phyloP scores from a whole-genome alignment of 768 basidiomycete species.

The Mycena venus region DNA sequence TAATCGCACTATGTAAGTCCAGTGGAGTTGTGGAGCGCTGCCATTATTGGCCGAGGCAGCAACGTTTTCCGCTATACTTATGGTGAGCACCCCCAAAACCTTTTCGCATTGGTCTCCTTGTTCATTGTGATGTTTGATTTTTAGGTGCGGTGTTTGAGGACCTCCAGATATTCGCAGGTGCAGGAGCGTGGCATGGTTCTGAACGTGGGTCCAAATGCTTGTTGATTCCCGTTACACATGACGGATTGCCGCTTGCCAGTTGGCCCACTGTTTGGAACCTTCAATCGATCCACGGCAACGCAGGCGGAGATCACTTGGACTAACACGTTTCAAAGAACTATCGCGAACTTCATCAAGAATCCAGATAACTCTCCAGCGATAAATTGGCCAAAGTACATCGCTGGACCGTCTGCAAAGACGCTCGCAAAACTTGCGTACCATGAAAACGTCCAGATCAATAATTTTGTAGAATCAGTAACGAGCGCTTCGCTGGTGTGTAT shows the following conservation, averaged over 20 bases:
- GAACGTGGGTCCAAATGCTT: slow-evolving; percentile 26
- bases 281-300: slow-evolving; percentile 37
- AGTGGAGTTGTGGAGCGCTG: slow-evolving; percentile 27
- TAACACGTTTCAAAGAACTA: slow-evolving; percentile 33
- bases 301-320: slow-evolving; percentile 35
- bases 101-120: background rate
- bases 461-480: slow-evolving; percentile 25
- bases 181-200: slow-evolving; percentile 38
- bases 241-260: background rate
- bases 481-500: slow-evolving; percentile 15
- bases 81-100: slow-evolving; percentile 20
- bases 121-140: no score
- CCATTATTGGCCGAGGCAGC: slow-evolving; percentile 14
- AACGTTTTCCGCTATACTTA: slow-evolving; percentile 39
- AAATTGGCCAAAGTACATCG: slow-evolving; percentile 33
- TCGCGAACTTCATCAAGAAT: slow-evolving; percentile 38
- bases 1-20: slow-evolving; percentile 31
- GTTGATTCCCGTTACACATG: background rate
- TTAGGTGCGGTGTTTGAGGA: slow-evolving; percentile 35
- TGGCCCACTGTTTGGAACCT: slow-evolving; percentile 39
- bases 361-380: slow-evolving; percentile 28
- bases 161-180: slow-evolving; percentile 36
- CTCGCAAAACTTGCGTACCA: slow-evolving; percentile 35
- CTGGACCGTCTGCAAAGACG: slow-evolving; percentile 25
- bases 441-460: slow-evolving; percentile 32